Percentiles rank a stretch among this genome's conserved stretches.
These are phyloP conservation scores for Madurella fahalii DNA, from an alignment of 2,329 filamentous ascomycete species.

Conservation along the genomic window DNA sequence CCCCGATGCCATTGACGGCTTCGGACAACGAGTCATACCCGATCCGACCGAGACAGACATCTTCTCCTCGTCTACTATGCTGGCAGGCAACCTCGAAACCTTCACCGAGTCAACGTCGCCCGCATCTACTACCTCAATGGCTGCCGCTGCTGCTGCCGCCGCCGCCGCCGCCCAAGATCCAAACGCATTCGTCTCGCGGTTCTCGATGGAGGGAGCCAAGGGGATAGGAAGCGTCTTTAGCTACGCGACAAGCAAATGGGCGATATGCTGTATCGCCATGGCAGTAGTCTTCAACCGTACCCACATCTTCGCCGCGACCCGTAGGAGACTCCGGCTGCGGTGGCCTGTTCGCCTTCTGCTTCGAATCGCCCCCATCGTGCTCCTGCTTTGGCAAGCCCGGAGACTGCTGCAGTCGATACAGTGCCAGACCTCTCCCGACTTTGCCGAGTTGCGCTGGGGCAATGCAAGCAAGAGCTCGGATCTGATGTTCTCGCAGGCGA, in stretches of 20 bases:
- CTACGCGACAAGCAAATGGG: conserved; percentile 91
- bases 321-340: conserved; percentile 70
- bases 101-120: conserved; percentile 38
- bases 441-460: conserved; percentile 65
- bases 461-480: conserved; percentile 60
- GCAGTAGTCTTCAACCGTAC: conserved; percentile 87
- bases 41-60: conserved; percentile 48
- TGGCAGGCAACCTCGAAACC: conserved; percentile 46
- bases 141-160: conserved; percentile 33
- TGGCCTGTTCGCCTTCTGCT: conserved; percentile 69
- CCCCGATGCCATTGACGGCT: conserved; percentile 57
- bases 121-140: conserved; percentile 34
- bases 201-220: conserved; percentile 57
- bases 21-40: conserved; percentile 57
- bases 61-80: conserved; percentile 25
- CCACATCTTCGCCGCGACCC: conserved; percentile 86
- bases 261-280: conserved; percentile 79
- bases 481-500: conserved; percentile 66
- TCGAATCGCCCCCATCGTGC: conserved; percentile 65
- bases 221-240: conserved; percentile 83
- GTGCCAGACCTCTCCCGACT: conserved; percentile 81
- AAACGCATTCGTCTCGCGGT: conserved; percentile 40
- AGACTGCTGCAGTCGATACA: conserved; percentile 78
- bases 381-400: conserved; percentile 66
- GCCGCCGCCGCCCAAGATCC: conserved; percentile 38